Percentiles rank a stretch among this genome's conserved stretches.
phyloP scores from a whole-genome alignment of 768 basidiomycete genomes.

The Pholiota microspora region DNA sequence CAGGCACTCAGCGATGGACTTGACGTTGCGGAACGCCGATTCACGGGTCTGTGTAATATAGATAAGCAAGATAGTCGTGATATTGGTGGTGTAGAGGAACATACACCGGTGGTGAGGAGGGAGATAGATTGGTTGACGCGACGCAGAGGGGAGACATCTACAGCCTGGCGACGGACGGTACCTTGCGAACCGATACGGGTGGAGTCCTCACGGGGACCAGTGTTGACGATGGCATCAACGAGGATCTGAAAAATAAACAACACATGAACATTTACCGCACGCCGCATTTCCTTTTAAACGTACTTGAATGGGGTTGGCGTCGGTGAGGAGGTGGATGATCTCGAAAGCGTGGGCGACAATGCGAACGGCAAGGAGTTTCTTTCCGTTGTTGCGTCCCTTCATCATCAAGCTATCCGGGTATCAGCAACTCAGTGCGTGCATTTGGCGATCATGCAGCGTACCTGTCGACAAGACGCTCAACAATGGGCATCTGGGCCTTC shows the following conservation, averaged over 20 bases:
- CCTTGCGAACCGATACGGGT: conserved; percentile 99
- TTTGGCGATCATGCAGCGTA: conserved; percentile 30
- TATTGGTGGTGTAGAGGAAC: conserved; percentile 26
- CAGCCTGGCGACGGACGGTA: conserved; percentile 98
- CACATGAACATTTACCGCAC: too few relatives aligned
- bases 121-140: conserved; percentile 97
- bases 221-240: conserved; percentile 99
- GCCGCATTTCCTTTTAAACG: too few relatives aligned
- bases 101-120: conserved; percentile 92
- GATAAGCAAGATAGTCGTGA: not conserved
- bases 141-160: conserved; percentile 98
- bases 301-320: conserved; percentile 99
- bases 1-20: conserved; percentile 97
- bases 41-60: conserved; percentile 77
- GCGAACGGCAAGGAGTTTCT: conserved; percentile 98
- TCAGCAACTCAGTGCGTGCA: not conserved
- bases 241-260: conserved; percentile 82
- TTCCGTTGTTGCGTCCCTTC: conserved; percentile 99
- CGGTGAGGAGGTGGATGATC: conserved; percentile 99
- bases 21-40: conserved; percentile 99
- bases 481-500: conserved; percentile 99
- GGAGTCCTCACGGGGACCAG: conserved; percentile 98
- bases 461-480: conserved; percentile 98
- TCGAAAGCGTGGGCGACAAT: conserved; percentile 99
- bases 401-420: conserved; percentile 85